These are phyloP conservation scores for Naganishia sp. DNA, from an alignment of 1,284 basidiomycete species.

Conservation along the genomic window DNA sequence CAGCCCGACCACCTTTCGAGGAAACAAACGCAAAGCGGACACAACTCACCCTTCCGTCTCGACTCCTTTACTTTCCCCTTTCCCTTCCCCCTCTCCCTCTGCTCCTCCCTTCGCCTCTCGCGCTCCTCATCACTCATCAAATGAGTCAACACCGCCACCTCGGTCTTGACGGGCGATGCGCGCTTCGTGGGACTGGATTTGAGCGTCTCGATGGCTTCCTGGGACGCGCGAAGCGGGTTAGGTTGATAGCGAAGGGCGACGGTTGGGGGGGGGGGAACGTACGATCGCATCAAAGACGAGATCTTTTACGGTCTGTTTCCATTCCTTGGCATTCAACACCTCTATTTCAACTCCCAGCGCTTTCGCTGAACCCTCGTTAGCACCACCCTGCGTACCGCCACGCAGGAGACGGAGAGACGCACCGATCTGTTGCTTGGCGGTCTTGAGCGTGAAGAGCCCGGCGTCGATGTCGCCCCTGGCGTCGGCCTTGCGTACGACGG, in stretches of 20 bases:
- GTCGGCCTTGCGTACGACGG: conserved; percentile 18
- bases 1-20: too few species aligned
- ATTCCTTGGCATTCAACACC: conserved; percentile 36
- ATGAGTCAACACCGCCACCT: not conserved
- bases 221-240: not conserved
- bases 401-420: too few species aligned
- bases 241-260: not conserved
- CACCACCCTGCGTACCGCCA: too few species aligned
- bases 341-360: conserved; percentile 39
- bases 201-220: conserved; percentile 11
- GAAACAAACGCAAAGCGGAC: too few species aligned
- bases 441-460: conserved; percentile 21
- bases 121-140: conserved; percentile 4
- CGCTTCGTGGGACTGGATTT: conserved; percentile 4
- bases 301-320: conserved; percentile 27
- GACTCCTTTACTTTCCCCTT: not conserved
- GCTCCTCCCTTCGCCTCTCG: not conserved
- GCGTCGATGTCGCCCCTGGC: conserved; percentile 26
- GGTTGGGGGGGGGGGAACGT: conserved; percentile 27
- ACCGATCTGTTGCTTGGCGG: conserved; percentile 28
- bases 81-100: not conserved
- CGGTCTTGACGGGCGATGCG: not conserved
- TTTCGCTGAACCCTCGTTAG: conserved; percentile 2
- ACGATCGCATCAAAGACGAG: conserved; percentile 39
- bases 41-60: too few species aligned